phyloP scores from a whole-genome alignment of 192 early-diverging fungal genomes.

The Diversispora eburnea region DNA sequence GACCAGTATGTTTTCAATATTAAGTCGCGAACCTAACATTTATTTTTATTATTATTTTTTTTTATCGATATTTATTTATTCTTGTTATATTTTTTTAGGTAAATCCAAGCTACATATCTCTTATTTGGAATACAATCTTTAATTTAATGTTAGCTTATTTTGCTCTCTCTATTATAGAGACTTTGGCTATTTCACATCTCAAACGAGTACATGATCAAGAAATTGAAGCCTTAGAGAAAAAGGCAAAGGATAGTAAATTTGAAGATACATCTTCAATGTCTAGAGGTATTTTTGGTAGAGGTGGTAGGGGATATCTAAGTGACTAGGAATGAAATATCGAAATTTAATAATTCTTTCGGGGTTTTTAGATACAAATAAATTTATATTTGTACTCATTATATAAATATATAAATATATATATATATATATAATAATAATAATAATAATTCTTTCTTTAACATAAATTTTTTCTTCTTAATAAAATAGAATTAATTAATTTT shows the following conservation, averaged over 20 bases:
- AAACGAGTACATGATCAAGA: constrained; percentile 49
- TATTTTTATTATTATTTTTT: not conserved
- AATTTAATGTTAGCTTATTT: constrained; percentile 83
- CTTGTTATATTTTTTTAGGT: constrained; percentile 9
- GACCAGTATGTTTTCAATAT: constrained; percentile 12
- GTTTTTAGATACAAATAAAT: too few relatives aligned
- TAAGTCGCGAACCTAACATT: not conserved
- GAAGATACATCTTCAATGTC: not conserved
- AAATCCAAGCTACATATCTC: constrained; percentile 51
- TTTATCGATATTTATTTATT: constrained; percentile 15
- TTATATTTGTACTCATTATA: too few relatives aligned
- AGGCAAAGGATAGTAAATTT: constrained; percentile 13
- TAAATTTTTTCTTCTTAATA: too few relatives aligned
- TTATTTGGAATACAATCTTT: constrained; percentile 78
- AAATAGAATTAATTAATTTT: too few relatives aligned
- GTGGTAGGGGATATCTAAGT: too few relatives aligned
- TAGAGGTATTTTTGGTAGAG: not conserved
- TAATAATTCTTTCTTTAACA: too few relatives aligned
- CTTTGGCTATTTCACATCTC: constrained; percentile 74
- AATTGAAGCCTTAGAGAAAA: constrained; percentile 36
- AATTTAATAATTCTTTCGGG: too few relatives aligned
- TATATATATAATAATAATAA: too few relatives aligned
- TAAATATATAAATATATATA: too few relatives aligned
- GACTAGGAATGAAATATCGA: too few relatives aligned
- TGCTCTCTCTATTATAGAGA: constrained; percentile 75